Base-by-base conservation (phyloP, 768 basidiomycete species). In the Lyophyllum atratum region DNA sequence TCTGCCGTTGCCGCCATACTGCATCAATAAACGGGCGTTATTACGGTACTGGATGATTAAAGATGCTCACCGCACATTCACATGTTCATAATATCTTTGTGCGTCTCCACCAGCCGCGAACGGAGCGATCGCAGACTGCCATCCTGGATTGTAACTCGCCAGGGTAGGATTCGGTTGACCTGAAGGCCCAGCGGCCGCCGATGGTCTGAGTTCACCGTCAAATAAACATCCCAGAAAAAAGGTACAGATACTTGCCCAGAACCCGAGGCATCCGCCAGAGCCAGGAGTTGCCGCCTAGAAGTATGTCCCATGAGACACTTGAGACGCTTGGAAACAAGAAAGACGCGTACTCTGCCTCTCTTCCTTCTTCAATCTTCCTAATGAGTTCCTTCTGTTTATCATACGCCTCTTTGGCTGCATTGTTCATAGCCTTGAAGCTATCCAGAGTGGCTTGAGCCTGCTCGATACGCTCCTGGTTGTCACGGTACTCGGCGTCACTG, bases 401-500 rank as follows among this genome's bases (percentile, higher is more conserved):
- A 48, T 59, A 76, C 22, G 74, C 72, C 52, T 69, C 64, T 51
- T 73, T 70, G 2, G 76, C 82, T 1, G 66, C 61, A 43, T 81
- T 77, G 52, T 83, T 82, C 59, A 73, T 67, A 28, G 56, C 55
- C 63, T 78, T 54, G 40, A 48, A 70, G 21, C 55, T 46, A 21
- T 71, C 69, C 4, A 79, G 40, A 31, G 66, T 49, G 25, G 72
- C 72, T 59, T 72, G 76, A 29, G 70, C 68, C 25, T 64, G 49
- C 34, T 70, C 66, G 25, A 77, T 66, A 9, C 63, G 68, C 31
- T 54, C 64, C 58, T 55, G 51, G 56, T 77, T 75, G 17, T 15
- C 19, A 14, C 45, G 42, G 58, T 76, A 79, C 25, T 67, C 60
- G 12, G 75, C 72, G 17, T 63, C 66, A 29, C 65, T 61, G 42